Percentiles rank a stretch among this genome's conserved stretches.
Evolutionary conservation across 2,329 filamentous ascomycete genomes (phyloP).

Genomic region (Colletotrichum navitas): DNA sequence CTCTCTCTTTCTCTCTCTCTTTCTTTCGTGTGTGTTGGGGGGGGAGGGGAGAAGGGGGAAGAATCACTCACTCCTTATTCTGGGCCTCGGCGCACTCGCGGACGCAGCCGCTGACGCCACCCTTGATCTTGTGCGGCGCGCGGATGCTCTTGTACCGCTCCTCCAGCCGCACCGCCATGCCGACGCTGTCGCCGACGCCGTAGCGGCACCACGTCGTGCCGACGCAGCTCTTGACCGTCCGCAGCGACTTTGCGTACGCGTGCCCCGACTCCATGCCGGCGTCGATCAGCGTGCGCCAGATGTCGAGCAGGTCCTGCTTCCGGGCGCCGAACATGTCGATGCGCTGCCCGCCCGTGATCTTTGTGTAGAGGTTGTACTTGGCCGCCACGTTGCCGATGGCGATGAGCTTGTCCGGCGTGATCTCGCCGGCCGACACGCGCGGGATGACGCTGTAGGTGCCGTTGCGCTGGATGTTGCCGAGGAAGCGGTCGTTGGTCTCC

Average conservation of each 20-base stretch:
- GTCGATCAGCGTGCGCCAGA: slow-evolving; percentile 84
- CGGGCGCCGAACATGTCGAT: slow-evolving; percentile 94
- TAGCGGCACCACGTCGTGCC: slow-evolving; percentile 93
- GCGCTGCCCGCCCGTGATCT: slow-evolving; percentile 91
- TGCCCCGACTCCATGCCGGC: slow-evolving; percentile 93
- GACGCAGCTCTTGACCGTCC: slow-evolving; percentile 93
- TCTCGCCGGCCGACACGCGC: slow-evolving; percentile 85
- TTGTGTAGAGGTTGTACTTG: slow-evolving; percentile 87
- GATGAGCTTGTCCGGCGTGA: slow-evolving; percentile 87
- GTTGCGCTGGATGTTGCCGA: slow-evolving; percentile 92
- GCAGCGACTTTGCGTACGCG: slow-evolving; percentile 88
- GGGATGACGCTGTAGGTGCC: slow-evolving; percentile 92
- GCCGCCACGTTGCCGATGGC: slow-evolving; percentile 86
- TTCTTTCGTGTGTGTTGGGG: no score
- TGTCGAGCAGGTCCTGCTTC: slow-evolving; percentile 85
- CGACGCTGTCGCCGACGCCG: slow-evolving; percentile 90
- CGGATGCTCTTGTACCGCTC: slow-evolving; percentile 93
- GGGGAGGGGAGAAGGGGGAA: not conserved
- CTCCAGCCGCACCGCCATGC: slow-evolving; percentile 88
- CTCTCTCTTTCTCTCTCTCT: not conserved
- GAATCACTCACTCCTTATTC: slow-evolving; percentile 81
- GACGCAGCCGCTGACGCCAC: slow-evolving; percentile 91
- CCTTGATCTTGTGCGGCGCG: slow-evolving; percentile 92
- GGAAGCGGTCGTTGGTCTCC: slow-evolving; percentile 89
- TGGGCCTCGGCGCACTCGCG: slow-evolving; percentile 93